Conservation (phyloP, 768 basidiomycete genomes). For the Termitomyces sp. region DNA sequence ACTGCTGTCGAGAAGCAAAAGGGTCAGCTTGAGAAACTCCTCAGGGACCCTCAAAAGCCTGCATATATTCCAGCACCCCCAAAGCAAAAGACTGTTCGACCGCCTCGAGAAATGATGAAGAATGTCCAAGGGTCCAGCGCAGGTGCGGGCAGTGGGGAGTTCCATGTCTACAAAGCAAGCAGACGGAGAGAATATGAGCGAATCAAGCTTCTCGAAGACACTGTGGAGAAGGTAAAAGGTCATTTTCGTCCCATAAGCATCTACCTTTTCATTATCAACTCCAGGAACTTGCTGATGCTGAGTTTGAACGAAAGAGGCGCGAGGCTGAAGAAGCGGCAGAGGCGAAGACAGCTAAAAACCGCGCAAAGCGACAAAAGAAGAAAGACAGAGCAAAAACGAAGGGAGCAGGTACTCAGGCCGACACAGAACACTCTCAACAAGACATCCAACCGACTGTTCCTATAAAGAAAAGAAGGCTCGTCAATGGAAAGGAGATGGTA, state of each 20-base stretch:
- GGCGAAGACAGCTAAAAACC: conserved; percentile 92
- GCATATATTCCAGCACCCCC: conserved; percentile 75
- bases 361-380: conserved; percentile 90
- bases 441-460: conserved; percentile 32
- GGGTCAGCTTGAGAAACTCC: conserved; percentile 75
- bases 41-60: conserved; percentile 84
- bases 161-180: conserved; percentile 97
- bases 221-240: conserved; percentile 60
- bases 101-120: conserved; percentile 96
- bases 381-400: conserved; percentile 63
- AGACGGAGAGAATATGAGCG: conserved; percentile 94
- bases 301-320: conserved; percentile 69
- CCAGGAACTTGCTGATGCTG: conserved; percentile 66
- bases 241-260: background rate
- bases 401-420: conserved; percentile 21
- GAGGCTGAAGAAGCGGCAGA: conserved; percentile 70
- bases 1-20: conserved; percentile 50
- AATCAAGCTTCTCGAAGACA: conserved; percentile 84
- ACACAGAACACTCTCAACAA: conserved; percentile 3
- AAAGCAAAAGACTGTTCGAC: conserved; percentile 74
- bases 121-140: conserved; percentile 98
- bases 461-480: conserved; percentile 75
- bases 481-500: conserved; percentile 69
- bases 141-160: conserved; percentile 95
- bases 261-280: background rate